Base-by-base conservation (phyloP, 192 early-diverging fungal species). In the Chytriomyces hyalinus region DNA sequence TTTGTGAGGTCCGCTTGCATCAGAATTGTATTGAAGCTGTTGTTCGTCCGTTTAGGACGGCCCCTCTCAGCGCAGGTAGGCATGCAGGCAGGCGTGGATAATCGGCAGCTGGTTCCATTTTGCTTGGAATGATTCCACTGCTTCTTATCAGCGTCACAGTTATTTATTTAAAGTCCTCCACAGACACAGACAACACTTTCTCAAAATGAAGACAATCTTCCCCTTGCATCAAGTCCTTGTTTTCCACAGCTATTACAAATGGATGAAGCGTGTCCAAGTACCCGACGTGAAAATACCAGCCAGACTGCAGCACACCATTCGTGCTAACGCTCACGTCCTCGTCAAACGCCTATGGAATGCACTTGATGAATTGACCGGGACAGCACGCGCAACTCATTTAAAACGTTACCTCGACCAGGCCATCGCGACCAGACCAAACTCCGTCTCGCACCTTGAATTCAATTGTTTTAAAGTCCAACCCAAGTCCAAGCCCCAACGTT, bases 261-360 rank as follows among this genome's bases (percentile, higher is more conserved):
- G 74, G 74, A 36, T 76, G 74, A n/a, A 24, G 17, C 20, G 15
- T 44, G 22, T 76, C 74, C 46, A 76, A 24, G 44, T 76, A 76
- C 6, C 62, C 74, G 22, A 76, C 43, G 6, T 65, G 62, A 65
- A 76, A 76, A n/a, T 47, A 53, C 74, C 74, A 76, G 17, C 66
- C 66, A 10, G 36, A n/a, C 13, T 76, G 64, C 17, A 50, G 1
- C 9, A 44, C 26, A n/a, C 74, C 74, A 7, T 76, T 44, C 8
- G 67, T 22, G 45, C 11, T 15, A 10, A 76, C 63, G 2, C 6
- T 51, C 36, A 76, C 49, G 11, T 17, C 65, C 13, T 57, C 46
- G n/a, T 76, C 64, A 15, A 26, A 26, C 45, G 51, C 26, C 64
- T 76, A 4, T 17, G 6, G 48, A 44, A 44, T 2, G 3, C 43